Evolutionary conservation across 2,329 filamentous ascomycete species (phyloP).

Genomic region (Paecilomyces variotii): DNA sequence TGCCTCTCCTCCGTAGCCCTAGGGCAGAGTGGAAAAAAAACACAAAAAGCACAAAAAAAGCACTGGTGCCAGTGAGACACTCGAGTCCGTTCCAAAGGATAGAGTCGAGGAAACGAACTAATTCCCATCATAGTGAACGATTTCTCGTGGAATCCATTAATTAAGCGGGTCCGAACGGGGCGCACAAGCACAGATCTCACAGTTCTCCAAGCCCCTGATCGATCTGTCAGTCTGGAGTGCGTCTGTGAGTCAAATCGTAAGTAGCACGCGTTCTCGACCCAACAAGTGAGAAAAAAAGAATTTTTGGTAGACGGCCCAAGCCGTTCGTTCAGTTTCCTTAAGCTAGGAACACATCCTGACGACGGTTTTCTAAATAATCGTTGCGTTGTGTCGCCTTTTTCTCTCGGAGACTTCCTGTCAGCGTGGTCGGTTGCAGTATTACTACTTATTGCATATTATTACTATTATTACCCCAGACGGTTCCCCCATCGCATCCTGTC

Average conservation of each 20-base stretch:
- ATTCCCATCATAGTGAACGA: background rate
- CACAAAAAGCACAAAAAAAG: background rate
- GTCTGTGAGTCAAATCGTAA: background rate
- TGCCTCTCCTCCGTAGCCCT: background rate
- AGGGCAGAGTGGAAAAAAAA: background rate
- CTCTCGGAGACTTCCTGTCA: background rate
- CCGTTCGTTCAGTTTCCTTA: background rate
- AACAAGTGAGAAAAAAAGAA: background rate
- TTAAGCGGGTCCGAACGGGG: background rate
- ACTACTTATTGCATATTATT: background rate
- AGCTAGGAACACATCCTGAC: background rate
- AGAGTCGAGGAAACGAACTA: background rate
- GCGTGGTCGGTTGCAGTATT: background rate
- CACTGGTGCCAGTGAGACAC: background rate
- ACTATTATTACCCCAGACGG: background rate
- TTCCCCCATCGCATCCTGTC: background rate
- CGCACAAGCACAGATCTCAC: background rate
- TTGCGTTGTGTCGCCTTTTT: background rate
- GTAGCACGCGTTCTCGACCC: background rate
- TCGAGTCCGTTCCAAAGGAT: background rate
- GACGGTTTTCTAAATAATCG: background rate
- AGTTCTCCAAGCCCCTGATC: background rate
- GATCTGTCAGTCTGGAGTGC: background rate
- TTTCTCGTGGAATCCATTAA: background rate
- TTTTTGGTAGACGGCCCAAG: background rate